phyloP scores from a whole-genome alignment of 176 grass and related monocot genomes.

The Melocanna baccifera region DNA sequence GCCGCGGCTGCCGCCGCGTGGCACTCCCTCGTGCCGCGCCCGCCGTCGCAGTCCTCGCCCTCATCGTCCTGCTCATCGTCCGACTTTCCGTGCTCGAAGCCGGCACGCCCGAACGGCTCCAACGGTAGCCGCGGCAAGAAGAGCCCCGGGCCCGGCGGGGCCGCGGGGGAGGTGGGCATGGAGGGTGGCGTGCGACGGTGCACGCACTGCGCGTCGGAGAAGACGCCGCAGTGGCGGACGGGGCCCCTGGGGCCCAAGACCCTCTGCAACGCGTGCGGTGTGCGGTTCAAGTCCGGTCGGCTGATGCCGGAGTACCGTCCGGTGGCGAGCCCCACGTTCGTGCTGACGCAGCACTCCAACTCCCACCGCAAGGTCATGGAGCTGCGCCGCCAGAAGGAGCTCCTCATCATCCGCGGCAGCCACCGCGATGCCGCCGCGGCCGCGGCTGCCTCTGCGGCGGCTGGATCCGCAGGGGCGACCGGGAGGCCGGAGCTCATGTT shows the following conservation, averaged over 20 bases:
- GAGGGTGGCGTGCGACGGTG: constrained; percentile 82
- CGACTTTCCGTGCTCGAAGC: constrained; percentile 66
- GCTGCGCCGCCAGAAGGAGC: constrained; percentile 95
- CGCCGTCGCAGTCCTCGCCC: constrained; percentile 45
- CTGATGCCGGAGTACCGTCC: constrained; percentile 96
- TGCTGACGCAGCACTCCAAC: constrained; percentile 99
- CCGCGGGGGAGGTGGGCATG: constrained; percentile 30
- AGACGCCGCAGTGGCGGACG: constrained; percentile 98
- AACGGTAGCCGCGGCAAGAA: constrained; percentile 45
- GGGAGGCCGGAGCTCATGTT: constrained; percentile 73
- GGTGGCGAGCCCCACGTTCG: constrained; percentile 86
- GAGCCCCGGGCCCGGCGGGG: constrained; percentile 13
- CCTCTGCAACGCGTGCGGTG: constrained; percentile 98
- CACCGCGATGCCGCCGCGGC: constrained; percentile 50
- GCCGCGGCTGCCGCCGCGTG: constrained; percentile 47
- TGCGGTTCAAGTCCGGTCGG: constrained; percentile 84
- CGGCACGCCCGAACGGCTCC: constrained; percentile 2
- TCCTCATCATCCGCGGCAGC: constrained; percentile 55
- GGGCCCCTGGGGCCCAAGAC: constrained; percentile 94
- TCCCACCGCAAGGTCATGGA: constrained; percentile 99
- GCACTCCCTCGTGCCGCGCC: constrained; percentile 64
- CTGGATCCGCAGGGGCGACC: constrained; percentile 12
- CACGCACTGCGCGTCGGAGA: constrained; percentile 99
- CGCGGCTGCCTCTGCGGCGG: constrained; percentile 19
- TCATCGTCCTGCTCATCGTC: constrained; percentile 92